Conservation (phyloP, 2,329 filamentous ascomycete species). For the Colletotrichum karsti region DNA sequence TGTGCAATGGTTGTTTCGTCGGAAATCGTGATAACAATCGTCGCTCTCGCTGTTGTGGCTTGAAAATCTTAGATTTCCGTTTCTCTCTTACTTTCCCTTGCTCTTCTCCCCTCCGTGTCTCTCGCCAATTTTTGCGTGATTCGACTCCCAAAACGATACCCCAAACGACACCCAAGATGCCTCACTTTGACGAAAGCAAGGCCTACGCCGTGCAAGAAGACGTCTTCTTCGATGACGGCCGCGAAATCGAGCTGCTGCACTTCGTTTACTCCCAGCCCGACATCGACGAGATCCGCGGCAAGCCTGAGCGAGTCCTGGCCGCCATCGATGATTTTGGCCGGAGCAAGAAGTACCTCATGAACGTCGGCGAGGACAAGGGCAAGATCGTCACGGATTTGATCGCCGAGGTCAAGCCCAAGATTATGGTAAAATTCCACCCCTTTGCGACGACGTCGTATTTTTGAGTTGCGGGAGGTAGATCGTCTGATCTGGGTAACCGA, state of each 20-base stretch:
- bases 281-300: constrained; percentile 69
- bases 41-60: not conserved
- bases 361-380: constrained; percentile 80
- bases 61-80: too few relatives aligned
- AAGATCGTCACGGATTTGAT: constrained; percentile 76
- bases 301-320: constrained; percentile 69
- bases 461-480: constrained; percentile 33
- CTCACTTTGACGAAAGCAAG: constrained; percentile 44
- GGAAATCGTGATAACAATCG: constrained; percentile 15
- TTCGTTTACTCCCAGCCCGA: constrained; percentile 71
- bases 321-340: constrained; percentile 74
- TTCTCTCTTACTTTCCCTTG: not conserved
- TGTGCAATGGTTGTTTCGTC: not conserved
- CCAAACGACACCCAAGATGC: not conserved
- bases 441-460: constrained; percentile 7
- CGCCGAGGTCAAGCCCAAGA: constrained; percentile 68
- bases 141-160: not conserved
- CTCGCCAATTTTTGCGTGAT: not conserved
- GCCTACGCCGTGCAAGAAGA: constrained; percentile 52
- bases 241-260: constrained; percentile 77
- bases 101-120: not conserved
- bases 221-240: constrained; percentile 71
- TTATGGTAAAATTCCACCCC: constrained; percentile 68
- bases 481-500: not conserved
- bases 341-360: constrained; percentile 79